Conservation (phyloP, 139 green algal genomes). For the Chlamydomonas incerta region DNA sequence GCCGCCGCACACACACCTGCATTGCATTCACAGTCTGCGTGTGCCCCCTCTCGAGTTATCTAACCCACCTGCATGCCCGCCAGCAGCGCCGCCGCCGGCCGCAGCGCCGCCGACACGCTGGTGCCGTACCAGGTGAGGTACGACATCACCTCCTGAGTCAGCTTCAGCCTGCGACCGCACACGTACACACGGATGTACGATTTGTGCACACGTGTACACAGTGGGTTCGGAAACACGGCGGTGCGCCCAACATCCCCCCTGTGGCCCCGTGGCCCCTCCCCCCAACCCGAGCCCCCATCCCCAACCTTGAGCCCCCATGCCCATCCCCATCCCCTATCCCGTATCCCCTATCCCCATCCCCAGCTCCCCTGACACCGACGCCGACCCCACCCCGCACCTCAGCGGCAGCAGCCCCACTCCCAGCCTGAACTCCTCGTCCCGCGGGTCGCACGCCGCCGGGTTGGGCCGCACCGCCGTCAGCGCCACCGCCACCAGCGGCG, state of each 20-base stretch:
- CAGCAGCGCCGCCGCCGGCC: slow-evolving; percentile 35
- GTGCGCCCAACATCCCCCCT: no score
- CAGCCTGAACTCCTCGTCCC: slow-evolving; percentile 70
- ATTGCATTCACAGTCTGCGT: no score
- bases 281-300: no score
- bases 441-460: slow-evolving; percentile 22
- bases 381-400: slow-evolving; percentile 1
- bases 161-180: slow-evolving; percentile 45
- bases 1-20: no score
- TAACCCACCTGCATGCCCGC: slow-evolving; percentile 33
- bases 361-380: not conserved
- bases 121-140: slow-evolving; percentile 66
- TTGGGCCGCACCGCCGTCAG: slow-evolving; percentile 68
- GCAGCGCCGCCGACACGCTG: slow-evolving; percentile 45
- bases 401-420: slow-evolving; percentile 49
- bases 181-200: no score
- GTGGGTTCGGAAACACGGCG: no score
- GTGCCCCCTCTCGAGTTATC: no score
- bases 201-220: no score
- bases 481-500: slow-evolving; percentile 58
- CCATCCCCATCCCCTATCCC: not conserved
- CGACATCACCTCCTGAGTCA: slow-evolving; percentile 75
- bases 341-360: not conserved
- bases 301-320: no score
- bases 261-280: no score